Conservation (phyloP, 176 grass and related monocot species). For the Panicum miliaceum region DNA sequence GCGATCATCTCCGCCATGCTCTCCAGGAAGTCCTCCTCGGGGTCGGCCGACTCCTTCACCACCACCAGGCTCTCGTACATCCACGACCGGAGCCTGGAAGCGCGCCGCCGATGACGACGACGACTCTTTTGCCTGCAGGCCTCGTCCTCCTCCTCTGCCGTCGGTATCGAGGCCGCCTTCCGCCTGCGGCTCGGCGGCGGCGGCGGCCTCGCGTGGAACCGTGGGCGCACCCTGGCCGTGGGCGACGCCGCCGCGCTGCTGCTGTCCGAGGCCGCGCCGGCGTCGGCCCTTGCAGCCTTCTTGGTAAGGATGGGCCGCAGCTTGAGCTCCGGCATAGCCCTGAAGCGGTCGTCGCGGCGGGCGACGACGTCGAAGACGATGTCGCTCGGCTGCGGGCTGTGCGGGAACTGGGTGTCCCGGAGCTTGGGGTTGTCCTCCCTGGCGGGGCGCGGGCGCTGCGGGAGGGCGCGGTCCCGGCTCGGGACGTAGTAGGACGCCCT, state of each 20-base stretch:
- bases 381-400: constrained; percentile 37
- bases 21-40: constrained; percentile 75
- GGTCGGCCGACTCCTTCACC: constrained; percentile 68
- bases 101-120: not conserved
- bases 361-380: constrained; percentile 50
- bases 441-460: not conserved
- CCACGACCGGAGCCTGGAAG: not conserved
- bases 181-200: not conserved
- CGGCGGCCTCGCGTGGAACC: not conserved
- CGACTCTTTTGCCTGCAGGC: not conserved
- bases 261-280: not conserved
- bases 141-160: not conserved
- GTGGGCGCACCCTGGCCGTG: constrained; percentile 16
- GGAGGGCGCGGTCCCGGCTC: constrained; percentile 37
- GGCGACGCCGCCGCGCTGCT: constrained; percentile 41
- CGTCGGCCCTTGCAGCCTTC: not conserved
- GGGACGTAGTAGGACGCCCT: constrained; percentile 75
- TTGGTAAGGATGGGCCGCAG: constrained; percentile 74
- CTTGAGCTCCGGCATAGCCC: constrained; percentile 55
- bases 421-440: constrained; percentile 46
- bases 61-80: constrained; percentile 64
- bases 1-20: constrained; percentile 84
- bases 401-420: constrained; percentile 57
- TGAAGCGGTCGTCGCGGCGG: constrained; percentile 17
- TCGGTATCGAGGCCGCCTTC: not conserved